Evolutionary conservation across 179 eudicot genomes (phyloP).

Genomic region (Pouteria campechiana): DNA sequence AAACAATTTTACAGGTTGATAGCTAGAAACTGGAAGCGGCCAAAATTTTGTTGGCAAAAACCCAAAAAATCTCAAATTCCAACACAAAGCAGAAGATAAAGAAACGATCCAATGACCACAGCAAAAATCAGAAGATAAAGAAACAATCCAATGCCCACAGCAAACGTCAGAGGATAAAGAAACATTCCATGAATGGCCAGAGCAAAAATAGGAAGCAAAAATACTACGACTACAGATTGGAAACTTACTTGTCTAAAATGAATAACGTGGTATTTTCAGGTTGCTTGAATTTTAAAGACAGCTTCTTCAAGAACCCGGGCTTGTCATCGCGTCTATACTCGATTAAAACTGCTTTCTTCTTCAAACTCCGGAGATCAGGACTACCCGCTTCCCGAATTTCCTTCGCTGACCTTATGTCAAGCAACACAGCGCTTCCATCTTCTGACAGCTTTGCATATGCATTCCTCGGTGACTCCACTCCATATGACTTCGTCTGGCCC

Average conservation of each 20-base stretch:
- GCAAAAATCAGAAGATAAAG: too few species aligned
- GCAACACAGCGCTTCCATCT: slow-evolving; percentile 55
- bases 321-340: slow-evolving; percentile 72
- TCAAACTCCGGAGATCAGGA: slow-evolving; percentile 66
- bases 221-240: too few species aligned
- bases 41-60: too few species aligned
- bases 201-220: too few species aligned
- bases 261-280: slow-evolving; percentile 85
- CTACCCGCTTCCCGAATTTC: slow-evolving; percentile 56
- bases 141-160: too few species aligned
- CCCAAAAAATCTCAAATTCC: too few species aligned
- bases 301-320: slow-evolving; percentile 78
- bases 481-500: slow-evolving; percentile 58
- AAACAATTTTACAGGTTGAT: too few species aligned
- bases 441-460: slow-evolving; percentile 75
- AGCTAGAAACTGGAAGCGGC: too few species aligned
- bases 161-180: too few species aligned
- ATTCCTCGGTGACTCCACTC: slow-evolving; percentile 64
- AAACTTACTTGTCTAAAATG: slow-evolving; percentile 86
- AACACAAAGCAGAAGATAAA: too few species aligned
- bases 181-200: too few species aligned
- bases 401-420: slow-evolving; percentile 65
- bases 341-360: slow-evolving; percentile 61
- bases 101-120: too few species aligned
- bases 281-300: slow-evolving; percentile 77